Evolutionary conservation across 2,329 filamentous ascomycete genomes (phyloP), one percentile per base, ranked within the genome.

Genomic region (Calonectria multiphialidica): DNA sequence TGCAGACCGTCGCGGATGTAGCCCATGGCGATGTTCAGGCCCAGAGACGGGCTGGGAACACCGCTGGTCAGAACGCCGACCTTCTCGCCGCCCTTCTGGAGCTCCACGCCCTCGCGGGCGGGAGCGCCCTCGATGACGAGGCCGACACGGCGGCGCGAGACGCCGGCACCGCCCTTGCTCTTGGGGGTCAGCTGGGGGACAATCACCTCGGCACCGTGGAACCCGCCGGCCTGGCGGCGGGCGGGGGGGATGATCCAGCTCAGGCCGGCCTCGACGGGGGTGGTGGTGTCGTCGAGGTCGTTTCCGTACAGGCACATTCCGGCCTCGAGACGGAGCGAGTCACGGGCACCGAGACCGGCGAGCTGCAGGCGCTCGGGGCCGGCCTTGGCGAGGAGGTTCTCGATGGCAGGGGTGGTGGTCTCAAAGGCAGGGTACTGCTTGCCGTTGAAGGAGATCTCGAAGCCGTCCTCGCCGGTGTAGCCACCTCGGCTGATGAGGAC

Each of bases 231-330:
- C 45, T 85, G 85, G 25, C 89, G 93, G 21, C 96, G 91, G 68
- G 93, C 91, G 81, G 95, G 95, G 75, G 94, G 93, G 72, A 99
- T 92, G 80, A 98, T 90, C 96, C 97, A 99, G 76, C 83, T 81
- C 37, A 92, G 87, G 16, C 83, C 87, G 37, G 84, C 90, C 83
- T 91, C 90, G 74, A 89, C 88, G 18, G 90, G 90, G 18, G 90
- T 91, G 21, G 88, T 91, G n/a, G 84, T 83, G 81, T 98, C 96
- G 82, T 97, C 92, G 44, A 99, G 90, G 83, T 99, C 97, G 85
- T 98, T 95, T n/a, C 97, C 97, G 86, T 99, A 99, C n/a, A 99
- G 90, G 84, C 97, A 99, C 96, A 99, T 98, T 73, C 97, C 97
- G 0, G 97, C 97, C 86, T 99, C 97, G 35, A 99, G 91, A 57